Percentiles rank a stretch among this genome's conserved stretches.
Evolutionary conservation across 202 grass and related monocot genomes (phyloP).

Genomic region (Cymbopogon flexuosus): DNA sequence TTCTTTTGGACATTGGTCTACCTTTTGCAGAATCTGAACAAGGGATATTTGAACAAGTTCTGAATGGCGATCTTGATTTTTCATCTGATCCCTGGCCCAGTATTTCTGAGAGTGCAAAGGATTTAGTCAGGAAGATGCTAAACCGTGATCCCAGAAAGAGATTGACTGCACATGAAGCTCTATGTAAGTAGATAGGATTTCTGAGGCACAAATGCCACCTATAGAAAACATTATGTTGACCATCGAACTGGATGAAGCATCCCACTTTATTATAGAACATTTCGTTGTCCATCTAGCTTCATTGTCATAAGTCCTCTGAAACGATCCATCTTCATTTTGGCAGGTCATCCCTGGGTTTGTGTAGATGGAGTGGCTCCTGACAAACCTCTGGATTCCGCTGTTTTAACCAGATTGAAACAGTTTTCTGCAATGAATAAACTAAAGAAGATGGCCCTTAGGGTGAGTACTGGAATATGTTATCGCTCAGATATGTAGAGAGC

Average conservation of each 20-base stretch:
- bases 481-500: neutral
- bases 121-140: constrained; percentile 90
- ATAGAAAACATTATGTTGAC: neutral
- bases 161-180: constrained; percentile 88
- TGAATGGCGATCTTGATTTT: constrained; percentile 78
- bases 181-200: constrained; percentile 51
- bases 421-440: constrained; percentile 99
- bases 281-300: neutral
- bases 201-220: neutral
- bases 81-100: constrained; percentile 71
- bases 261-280: constrained; percentile 6
- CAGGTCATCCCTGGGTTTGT: constrained; percentile 95
- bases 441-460: constrained; percentile 95
- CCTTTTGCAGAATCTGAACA: constrained; percentile 69
- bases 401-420: constrained; percentile 88
- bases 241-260: constrained; percentile 5
- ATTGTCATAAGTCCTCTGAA: constrained; percentile 16
- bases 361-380: constrained; percentile 80
- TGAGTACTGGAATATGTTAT: constrained; percentile 30
- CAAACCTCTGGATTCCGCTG: constrained; percentile 94
- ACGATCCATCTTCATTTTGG: constrained; percentile 25
- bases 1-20: constrained; percentile 19
- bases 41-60: constrained; percentile 91
- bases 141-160: constrained; percentile 69
- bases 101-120: constrained; percentile 88